phyloP scores from a whole-genome alignment of 2,329 filamentous ascomycete species.

The Zasmidium cellare region DNA sequence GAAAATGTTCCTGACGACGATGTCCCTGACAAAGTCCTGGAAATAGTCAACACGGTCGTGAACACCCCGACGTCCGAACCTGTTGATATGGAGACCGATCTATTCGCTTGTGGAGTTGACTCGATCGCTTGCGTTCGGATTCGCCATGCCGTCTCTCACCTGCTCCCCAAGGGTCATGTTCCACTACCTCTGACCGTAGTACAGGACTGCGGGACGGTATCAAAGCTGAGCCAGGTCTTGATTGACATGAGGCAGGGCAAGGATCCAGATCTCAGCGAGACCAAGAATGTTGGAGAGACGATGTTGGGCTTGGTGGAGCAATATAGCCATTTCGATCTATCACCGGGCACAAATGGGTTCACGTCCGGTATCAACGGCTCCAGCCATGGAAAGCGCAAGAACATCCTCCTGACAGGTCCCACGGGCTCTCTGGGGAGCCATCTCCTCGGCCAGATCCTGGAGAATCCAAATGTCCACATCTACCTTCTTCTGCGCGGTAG shows the following conservation, averaged over 20 bases:
- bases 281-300: slow-evolving; percentile 39
- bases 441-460: slow-evolving; percentile 48
- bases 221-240: slow-evolving; percentile 41
- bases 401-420: slow-evolving; percentile 48
- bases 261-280: slow-evolving; percentile 20
- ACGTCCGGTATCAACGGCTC: neutral
- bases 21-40: slow-evolving; percentile 35
- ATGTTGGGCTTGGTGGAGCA: slow-evolving; percentile 51
- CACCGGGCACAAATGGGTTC: neutral
- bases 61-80: neutral
- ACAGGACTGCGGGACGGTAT: slow-evolving; percentile 60
- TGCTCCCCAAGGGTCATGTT: slow-evolving; percentile 37
- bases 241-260: slow-evolving; percentile 41
- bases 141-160: slow-evolving; percentile 37
- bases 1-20: slow-evolving; percentile 33
- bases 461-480: slow-evolving; percentile 44
- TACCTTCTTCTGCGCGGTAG: slow-evolving; percentile 59
- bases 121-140: slow-evolving; percentile 60
- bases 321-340: slow-evolving; percentile 38
- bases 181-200: slow-evolving; percentile 58
- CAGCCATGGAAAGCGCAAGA: slow-evolving; percentile 13
- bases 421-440: slow-evolving; percentile 56
- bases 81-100: slow-evolving; percentile 40
- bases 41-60: slow-evolving; percentile 28
- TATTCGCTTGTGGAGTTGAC: slow-evolving; percentile 61